phyloP scores from a whole-genome alignment of 1,284 basidiomycete genomes.

The Microbotryum violaceum region DNA sequence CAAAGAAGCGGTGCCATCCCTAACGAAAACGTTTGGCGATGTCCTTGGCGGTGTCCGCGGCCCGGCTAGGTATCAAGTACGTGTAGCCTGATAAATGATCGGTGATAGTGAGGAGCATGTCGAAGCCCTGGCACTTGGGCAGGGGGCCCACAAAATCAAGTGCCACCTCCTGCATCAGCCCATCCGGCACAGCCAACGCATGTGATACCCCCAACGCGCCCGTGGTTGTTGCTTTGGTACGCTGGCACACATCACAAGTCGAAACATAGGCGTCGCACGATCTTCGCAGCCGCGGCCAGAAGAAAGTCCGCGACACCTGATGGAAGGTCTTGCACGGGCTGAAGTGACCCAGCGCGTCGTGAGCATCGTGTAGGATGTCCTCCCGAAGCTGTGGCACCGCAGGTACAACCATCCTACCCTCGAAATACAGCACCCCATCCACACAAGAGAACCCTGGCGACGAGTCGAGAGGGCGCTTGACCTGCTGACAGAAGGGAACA shows the following conservation, averaged over 20 bases:
- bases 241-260: conserved; percentile 18
- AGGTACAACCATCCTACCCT: conserved; percentile 39
- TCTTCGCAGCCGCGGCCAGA: conserved; percentile 45
- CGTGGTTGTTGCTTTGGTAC: conserved; percentile 14
- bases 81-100: no score
- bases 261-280: neutral
- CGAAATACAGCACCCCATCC: conserved; percentile 39
- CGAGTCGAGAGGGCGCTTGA: conserved; percentile 15
- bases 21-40: no score
- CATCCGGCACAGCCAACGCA: neutral
- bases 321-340: conserved; percentile 43
- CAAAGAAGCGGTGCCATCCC: no score
- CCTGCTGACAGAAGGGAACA: conserved; percentile 37
- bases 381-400: conserved; percentile 23
- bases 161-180: conserved; percentile 9
- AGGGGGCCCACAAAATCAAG: conserved; percentile 42
- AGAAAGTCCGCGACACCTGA: conserved; percentile 38
- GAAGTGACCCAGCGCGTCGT: conserved; percentile 42
- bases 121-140: conserved; percentile 34
- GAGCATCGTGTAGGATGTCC: conserved; percentile 35
- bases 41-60: no score
- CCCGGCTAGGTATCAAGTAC: no score
- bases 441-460: neutral
- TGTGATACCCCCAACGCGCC: conserved; percentile 5
- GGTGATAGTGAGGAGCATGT: no score